These are phyloP conservation scores for Quercus engelmannii DNA, from an alignment of 306 rosid species.

Conservation along the genomic window DNA sequence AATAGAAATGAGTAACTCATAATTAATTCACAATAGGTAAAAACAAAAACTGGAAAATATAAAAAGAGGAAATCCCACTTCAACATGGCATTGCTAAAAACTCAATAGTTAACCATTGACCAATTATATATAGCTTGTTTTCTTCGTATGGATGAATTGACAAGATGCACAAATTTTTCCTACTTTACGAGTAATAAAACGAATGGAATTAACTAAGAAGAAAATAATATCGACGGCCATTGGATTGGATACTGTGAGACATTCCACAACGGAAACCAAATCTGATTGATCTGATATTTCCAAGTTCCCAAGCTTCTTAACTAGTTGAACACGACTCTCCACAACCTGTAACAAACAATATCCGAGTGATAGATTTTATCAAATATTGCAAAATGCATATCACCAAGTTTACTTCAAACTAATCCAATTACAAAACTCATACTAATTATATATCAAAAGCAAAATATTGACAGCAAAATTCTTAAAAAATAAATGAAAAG, in stretches of 20 bases:
- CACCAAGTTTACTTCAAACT: background rate
- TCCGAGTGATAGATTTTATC: background rate
- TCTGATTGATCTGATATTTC: slow-evolving; percentile 44
- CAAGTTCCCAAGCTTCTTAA: slow-evolving; percentile 45
- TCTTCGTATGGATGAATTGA: background rate
- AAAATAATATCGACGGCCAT: background rate
- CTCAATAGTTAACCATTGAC: background rate
- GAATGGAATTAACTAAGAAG: background rate
- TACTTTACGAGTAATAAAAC: background rate
- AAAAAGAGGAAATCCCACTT: background rate
- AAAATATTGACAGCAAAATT: background rate
- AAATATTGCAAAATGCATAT: background rate
- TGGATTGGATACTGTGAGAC: slow-evolving; percentile 63
- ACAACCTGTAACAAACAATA: slow-evolving; percentile 42
- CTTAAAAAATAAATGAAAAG: background rate
- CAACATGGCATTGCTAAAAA: background rate
- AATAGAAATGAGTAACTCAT: too few species aligned
- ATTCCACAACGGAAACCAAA: slow-evolving; percentile 39
- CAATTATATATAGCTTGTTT: background rate
- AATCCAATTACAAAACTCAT: background rate
- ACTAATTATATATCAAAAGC: background rate
- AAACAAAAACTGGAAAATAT: background rate
- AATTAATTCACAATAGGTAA: too few species aligned
- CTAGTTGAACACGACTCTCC: slow-evolving; percentile 59
- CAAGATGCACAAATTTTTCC: background rate